These are phyloP conservation scores for Telfairia occidentalis DNA, from an alignment of 331 rosid species.

Conservation along the genomic window DNA sequence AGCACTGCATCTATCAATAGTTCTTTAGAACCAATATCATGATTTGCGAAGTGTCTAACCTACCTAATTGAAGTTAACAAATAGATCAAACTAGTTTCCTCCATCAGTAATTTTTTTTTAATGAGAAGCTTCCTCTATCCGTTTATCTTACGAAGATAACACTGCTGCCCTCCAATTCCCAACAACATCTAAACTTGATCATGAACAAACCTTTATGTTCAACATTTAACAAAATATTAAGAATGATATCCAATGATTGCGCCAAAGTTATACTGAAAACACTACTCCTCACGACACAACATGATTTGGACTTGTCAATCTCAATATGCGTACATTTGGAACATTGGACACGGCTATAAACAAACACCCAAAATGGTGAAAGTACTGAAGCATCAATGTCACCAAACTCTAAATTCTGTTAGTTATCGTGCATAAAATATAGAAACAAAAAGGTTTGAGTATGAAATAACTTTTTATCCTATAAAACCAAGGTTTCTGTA, in stretches of 20 bases:
- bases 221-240: too few species aligned
- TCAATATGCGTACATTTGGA: not conserved
- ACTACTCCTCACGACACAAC: not conserved
- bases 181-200: not conserved
- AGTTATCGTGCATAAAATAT: not conserved
- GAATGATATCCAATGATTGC: too few species aligned
- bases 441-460: not conserved
- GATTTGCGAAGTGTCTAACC: not conserved
- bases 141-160: not conserved
- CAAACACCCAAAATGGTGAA: not conserved
- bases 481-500: not conserved
- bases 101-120: too few species aligned
- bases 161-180: not conserved
- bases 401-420: not conserved
- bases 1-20: too few species aligned
- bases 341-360: not conserved
- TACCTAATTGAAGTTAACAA: not conserved
- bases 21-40: not conserved
- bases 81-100: not conserved
- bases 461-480: not conserved
- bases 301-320: not conserved
- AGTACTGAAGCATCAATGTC: not conserved
- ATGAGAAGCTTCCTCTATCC: not conserved
- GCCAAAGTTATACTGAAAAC: too few species aligned
- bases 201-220: not conserved